Base-by-base conservation (phyloP, 192 early-diverging fungal species). In the Coemansia sp. region DNA sequence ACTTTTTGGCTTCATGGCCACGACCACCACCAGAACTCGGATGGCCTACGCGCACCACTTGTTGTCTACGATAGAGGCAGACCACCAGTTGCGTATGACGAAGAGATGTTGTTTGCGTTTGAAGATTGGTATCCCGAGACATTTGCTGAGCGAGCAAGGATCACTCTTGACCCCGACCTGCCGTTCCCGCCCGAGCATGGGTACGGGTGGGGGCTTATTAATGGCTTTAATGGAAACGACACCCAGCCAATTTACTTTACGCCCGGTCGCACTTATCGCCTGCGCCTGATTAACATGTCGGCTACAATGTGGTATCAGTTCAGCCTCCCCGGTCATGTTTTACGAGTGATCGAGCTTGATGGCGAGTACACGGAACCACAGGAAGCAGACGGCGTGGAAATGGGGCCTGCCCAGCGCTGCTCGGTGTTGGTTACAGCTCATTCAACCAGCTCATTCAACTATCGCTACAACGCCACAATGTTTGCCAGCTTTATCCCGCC, bases 1-100 rank as follows among this genome's bases (percentile, higher is more conserved):
- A 92, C 89, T 16, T 94, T 85, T 76, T 95, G 94, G 94, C 78
- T 89, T 26, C 92, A 94, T 61, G 81, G 84, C 31, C 92, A 94
- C 68, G 76, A 67, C 60, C 63, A 66, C 37, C 83, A 76, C 31
- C 90, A 94, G 70, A 92, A 91, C 63, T 86, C 89, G 18, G 93
- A 94, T 62, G 93, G 93, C 38, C 74, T 93, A 53, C 87, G 88
- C 60, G 76, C 83, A 0, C 82, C 91, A 11, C 53, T 94, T 18
- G 79, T 92, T 45, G 74, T 94, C 50, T 69, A 87, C 51, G 83
- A 87, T 65, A 73, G 67, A n/a, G 9, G 62, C 34, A n/a, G 50
- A 20, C 84, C 83, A 26, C 46, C 46, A 23, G 81, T 83, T 60
- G 35, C 68, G 45, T 90, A 90, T 58, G 91, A 92, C 40, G 85